Base-by-base conservation (phyloP, 108 stramenopile species). In the Conticribra guillardii region DNA sequence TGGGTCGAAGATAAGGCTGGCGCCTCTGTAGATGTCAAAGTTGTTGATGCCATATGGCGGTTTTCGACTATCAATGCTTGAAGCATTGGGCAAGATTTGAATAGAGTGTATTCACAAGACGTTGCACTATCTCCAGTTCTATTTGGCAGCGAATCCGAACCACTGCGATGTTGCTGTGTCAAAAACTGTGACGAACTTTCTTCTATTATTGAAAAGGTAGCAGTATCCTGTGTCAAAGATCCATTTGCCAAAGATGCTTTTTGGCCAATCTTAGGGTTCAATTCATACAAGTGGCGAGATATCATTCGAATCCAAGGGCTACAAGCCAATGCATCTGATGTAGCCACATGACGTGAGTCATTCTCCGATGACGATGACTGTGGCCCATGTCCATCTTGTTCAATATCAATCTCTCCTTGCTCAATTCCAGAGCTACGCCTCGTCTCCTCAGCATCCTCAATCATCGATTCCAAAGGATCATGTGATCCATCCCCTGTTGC, bases 231-330 rank as follows among this genome's bases (percentile, higher is more conserved):
- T 14, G 37, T 28, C 9, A 66, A 69, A 19, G 67, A 0, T 33
- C 55, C 61, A 14, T 27, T 47, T 2, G 46, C 33, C 23, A 33
- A 34, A 16, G 33, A 29, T 27, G 33, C 67, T 45, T 64, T 0
- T 48, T 52, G 49, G 3, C 41, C 67, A 28, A 80, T 67, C 46
- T 58, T 80, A 5, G 79, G 79, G 53, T 80, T 73, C 67, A 80
- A 64, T 46, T 64, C 26, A 50, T 80, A 73, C 56, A 80, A 59
- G 60, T 73, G 63, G 5, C 67, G 72, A 58, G 66, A 68, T n/a
- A 80, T 54, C 47, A 69, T 64, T 23, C 54, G 65, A 52, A 73
- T 72, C 59, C 65, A 80, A 7, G 79, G 79, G 24, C 70, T 64
- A 29, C 44, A 49, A 26, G 72, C 79, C 72, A 80, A 73, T 28